These are phyloP conservation scores for Colletotrichum agaves DNA, from an alignment of 2,329 filamentous ascomycete species.

Conservation along the genomic window DNA sequence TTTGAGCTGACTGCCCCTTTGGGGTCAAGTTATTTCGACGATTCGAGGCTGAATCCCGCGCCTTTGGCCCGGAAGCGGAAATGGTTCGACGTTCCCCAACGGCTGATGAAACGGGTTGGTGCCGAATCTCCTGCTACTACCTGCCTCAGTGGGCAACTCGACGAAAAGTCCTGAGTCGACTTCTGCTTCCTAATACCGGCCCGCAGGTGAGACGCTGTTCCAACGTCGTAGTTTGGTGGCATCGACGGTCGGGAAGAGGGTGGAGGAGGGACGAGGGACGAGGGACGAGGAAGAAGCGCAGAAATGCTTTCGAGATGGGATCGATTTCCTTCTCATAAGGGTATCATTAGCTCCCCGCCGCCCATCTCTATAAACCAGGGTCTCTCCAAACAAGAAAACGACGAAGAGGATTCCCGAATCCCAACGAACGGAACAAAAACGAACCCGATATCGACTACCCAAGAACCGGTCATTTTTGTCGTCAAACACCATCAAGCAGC, in stretches of 20 bases:
- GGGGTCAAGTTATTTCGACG: constrained; percentile 4
- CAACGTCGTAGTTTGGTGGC: neutral
- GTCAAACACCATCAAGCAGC: neutral
- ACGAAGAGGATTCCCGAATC: neutral
- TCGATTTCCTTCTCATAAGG: constrained; percentile 12
- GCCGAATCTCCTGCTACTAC: constrained; percentile 5
- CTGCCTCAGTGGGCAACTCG: constrained; percentile 18
- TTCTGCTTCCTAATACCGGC: neutral
- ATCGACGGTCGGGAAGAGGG: neutral
- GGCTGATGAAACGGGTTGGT: constrained; percentile 25
- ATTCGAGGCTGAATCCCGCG: neutral
- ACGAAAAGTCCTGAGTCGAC: neutral
- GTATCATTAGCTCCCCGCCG: neutral
- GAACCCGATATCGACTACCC: neutral
- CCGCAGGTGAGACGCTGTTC: constrained; percentile 1
- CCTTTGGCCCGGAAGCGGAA: neutral
- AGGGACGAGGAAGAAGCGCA: neutral
- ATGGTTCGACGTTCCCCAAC: constrained; percentile 23
- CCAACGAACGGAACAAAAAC: neutral
- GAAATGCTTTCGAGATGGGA: constrained; percentile 5
- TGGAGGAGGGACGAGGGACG: neutral
- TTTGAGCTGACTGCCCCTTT: neutral
- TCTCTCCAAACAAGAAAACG: constrained; percentile 4
- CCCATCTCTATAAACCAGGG: neutral
- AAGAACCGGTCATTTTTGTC: neutral